Percentiles rank a stretch among this genome's conserved stretches.
Evolutionary conservation across 2,329 filamentous ascomycete species (phyloP).

Genomic region (Apiospora sp.): DNA sequence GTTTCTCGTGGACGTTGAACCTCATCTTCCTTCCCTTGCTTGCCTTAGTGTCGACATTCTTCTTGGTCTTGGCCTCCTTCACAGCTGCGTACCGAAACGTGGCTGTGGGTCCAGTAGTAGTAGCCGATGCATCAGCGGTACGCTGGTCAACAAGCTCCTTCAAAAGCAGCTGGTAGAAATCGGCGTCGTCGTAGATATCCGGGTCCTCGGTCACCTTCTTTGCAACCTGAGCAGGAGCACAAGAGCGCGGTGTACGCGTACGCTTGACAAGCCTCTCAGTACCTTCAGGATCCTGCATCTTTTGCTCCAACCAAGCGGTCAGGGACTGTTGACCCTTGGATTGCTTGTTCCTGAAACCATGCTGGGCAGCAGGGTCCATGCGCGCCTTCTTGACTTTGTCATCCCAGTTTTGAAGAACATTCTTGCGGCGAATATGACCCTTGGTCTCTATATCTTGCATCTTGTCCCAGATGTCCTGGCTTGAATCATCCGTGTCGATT

Average conservation of each 20-base stretch:
- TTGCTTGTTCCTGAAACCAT: constrained; percentile 54
- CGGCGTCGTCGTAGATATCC: constrained; percentile 87
- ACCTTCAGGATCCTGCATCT: constrained; percentile 60
- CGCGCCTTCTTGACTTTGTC: constrained; percentile 70
- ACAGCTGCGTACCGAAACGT: constrained; percentile 72
- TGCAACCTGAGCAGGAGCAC: constrained; percentile 73
- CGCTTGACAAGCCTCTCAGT: constrained; percentile 73
- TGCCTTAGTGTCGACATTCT: constrained; percentile 89
- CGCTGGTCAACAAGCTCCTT: constrained; percentile 94
- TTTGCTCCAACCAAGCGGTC: constrained; percentile 72
- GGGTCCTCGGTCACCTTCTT: constrained; percentile 64
- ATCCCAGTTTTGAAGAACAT: constrained; percentile 90
- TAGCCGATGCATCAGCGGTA: constrained; percentile 67
- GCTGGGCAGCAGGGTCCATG: constrained; percentile 52
- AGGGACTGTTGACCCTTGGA: constrained; percentile 63
- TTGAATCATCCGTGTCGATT: constrained; percentile 65
- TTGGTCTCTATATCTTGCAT: constrained; percentile 72
- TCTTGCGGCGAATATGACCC: constrained; percentile 68
- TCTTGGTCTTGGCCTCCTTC: constrained; percentile 81
- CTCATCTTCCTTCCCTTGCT: constrained; percentile 94
- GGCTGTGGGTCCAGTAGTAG: constrained; percentile 53
- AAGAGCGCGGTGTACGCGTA: constrained; percentile 76
- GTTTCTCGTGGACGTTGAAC: constrained; percentile 94
- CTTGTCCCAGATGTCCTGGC: constrained; percentile 74
- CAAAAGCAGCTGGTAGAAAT: constrained; percentile 92